Base-by-base conservation (phyloP, 495 filamentous ascomycete genomes). In the Aspergillus ellipticus region DNA sequence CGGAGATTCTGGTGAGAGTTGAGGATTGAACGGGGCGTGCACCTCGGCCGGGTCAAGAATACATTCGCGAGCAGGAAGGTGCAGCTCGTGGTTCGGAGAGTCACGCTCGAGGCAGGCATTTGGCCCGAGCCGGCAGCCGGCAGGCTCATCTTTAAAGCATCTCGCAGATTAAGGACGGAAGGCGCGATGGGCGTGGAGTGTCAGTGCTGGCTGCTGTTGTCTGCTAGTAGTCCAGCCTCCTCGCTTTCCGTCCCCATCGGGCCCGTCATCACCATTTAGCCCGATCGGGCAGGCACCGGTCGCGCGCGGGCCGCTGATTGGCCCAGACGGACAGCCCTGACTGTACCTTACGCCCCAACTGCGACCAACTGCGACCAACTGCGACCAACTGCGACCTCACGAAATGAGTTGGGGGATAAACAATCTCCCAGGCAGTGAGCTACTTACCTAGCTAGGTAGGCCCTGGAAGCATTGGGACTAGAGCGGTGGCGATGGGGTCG, bases 151-250 rank as follows among this genome's bases (percentile, higher is more conserved):
- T 31, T 54, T 56, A 57, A 61, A 51, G 51, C 16, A 49, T 22
- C 4, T 17, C 26, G 33, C 7, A 16, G 17, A 29, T 9, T 17
- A 35, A 17, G 17, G 22, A 21, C 17, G 21, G 11, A 15, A 16
- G 42, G 24, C n/a, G 49, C 29, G 49, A 21, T 41, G 7, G 19
- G 31, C 42, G 47, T 41, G 50, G 16, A 43, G 20, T 16, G 16
- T n/a, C 11, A 42, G 11, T 17, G 42, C n/a, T 31, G 10, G 45
- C 13, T 51, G 39, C 16, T 17, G 42, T n/a, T 31, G 10, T 37
- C 13, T 51, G 39, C 16, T 26, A 55, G 45, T 62, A 49, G 53
- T 51, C 60, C 60, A 62, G 55, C 60, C 60, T 56, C 60, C 43
- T 48, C 52, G 50, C 39, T 62, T 58, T 55, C 19, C 13, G 15